These are phyloP conservation scores for Geosmithia morbida DNA, from an alignment of 2,329 filamentous ascomycete genomes.

Conservation along the genomic window DNA sequence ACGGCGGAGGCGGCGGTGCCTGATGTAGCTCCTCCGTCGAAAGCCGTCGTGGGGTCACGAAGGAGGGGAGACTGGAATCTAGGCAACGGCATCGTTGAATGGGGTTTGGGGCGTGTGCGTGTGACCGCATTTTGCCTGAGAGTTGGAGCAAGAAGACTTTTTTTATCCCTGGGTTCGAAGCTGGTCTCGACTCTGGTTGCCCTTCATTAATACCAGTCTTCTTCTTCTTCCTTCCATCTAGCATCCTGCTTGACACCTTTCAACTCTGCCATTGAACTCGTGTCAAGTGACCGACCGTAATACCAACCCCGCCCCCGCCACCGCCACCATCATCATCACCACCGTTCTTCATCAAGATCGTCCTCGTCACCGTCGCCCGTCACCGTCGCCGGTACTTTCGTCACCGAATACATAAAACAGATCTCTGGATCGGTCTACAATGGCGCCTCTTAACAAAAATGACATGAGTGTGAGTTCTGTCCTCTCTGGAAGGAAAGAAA, in stretches of 20 bases:
- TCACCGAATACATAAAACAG: too few species aligned
- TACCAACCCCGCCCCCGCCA: too few species aligned
- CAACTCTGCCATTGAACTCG: too few species aligned
- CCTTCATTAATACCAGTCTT: neutral
- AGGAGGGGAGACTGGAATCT: neutral
- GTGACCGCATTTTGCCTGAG: neutral
- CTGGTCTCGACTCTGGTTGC: neutral
- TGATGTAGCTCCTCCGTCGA: neutral
- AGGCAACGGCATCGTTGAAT: too few species aligned
- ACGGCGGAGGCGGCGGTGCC: neutral
- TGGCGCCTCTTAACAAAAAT: slow-evolving; percentile 12
- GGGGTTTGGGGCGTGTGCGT: neutral
- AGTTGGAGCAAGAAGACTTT: neutral
- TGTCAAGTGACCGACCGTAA: too few species aligned
- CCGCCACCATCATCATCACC: too few species aligned
- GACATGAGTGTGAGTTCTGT: slow-evolving; percentile 12
- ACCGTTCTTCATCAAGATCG: too few species aligned
- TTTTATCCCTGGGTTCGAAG: neutral
- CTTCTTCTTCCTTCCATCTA: too few species aligned
- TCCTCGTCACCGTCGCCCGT: too few species aligned
- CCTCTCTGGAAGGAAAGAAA: neutral
- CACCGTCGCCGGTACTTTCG: too few species aligned
- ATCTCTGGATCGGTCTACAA: slow-evolving; percentile 5
- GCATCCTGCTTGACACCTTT: too few species aligned
- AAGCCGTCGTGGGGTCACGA: neutral